Conservation (phyloP, 208 protist genomes). For the Trypanosoma avium region DNA sequence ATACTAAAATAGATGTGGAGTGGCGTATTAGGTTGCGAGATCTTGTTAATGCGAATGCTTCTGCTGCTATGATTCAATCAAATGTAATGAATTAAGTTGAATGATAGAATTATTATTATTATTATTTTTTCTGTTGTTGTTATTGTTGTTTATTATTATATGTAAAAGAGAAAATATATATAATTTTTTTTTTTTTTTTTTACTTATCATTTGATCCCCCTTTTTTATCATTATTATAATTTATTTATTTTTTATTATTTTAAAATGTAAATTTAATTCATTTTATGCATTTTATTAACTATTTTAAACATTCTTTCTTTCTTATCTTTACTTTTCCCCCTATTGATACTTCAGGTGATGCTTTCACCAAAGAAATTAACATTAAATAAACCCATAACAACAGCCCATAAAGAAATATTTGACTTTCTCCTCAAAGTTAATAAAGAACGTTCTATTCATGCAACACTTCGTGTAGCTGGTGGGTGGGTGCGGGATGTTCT, state of each 20-base stretch:
- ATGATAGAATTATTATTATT: background rate
- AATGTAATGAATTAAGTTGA: slow-evolving; percentile 8
- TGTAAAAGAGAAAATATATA: no score
- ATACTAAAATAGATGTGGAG: slow-evolving; percentile 86
- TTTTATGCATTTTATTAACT: no score
- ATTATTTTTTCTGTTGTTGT: no score
- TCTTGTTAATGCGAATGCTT: slow-evolving; percentile 44
- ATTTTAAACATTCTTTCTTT: slow-evolving; percentile 8
- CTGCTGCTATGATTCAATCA: background rate
- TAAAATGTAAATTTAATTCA: no score
- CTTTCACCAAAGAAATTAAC: slow-evolving; percentile 34
- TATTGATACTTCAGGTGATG: slow-evolving; percentile 24
- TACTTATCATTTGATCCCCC: background rate
- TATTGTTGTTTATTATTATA: no score
- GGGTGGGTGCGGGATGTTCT: slow-evolving; percentile 98
- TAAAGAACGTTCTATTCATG: slow-evolving; percentile 44
- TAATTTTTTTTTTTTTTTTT: slow-evolving; percentile 2
- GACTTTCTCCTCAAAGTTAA: slow-evolving; percentile 77
- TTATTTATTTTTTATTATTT: no score
- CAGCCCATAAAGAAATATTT: slow-evolving; percentile 82
- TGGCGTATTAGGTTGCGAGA: slow-evolving; percentile 65
- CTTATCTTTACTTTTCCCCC: slow-evolving; percentile 5
- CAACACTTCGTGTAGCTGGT: slow-evolving; percentile 90
- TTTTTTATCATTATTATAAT: no score
- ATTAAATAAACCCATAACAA: slow-evolving; percentile 50